These are phyloP conservation scores for Talaromyces stipitatus DNA, from an alignment of 495 filamentous ascomycete species.

Conservation along the genomic window DNA sequence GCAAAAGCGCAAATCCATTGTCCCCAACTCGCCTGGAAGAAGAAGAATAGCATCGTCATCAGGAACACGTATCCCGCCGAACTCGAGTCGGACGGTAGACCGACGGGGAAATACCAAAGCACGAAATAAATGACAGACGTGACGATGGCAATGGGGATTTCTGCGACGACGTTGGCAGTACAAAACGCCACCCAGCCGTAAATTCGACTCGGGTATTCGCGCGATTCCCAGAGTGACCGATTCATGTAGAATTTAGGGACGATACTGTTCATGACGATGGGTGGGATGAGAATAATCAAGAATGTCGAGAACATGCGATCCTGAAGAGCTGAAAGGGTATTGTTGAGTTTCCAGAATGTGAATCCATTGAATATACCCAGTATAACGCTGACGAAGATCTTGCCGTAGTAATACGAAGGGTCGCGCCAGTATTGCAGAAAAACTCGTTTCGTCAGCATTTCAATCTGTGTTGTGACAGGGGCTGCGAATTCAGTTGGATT, in stretches of 20 bases:
- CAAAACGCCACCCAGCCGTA: conserved; percentile 82
- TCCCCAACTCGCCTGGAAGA: conserved; percentile 72
- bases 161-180: conserved; percentile 66
- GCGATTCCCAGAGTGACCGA: conserved; percentile 64
- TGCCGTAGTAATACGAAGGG: conserved; percentile 66
- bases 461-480: conserved; percentile 49
- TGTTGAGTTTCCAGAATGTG: conserved; percentile 71
- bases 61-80: conserved; percentile 76
- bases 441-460: conserved; percentile 54
- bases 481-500: conserved; percentile 56
- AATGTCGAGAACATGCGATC: conserved; percentile 74
- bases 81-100: conserved; percentile 55
- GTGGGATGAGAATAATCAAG: conserved; percentile 66
- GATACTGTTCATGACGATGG: conserved; percentile 67
- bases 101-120: conserved; percentile 74
- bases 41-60: conserved; percentile 74
- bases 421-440: conserved; percentile 67
- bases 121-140: conserved; percentile 61
- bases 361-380: conserved; percentile 75
- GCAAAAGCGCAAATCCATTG: conserved; percentile 83
- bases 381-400: conserved; percentile 62
- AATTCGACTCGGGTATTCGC: conserved; percentile 69
- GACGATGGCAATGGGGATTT: conserved; percentile 66
- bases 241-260: conserved; percentile 79
- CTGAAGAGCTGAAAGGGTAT: conserved; percentile 63